Evolutionary conservation across 495 filamentous ascomycete species (phyloP).

Genomic region (Penicillium atrosanguineum): DNA sequence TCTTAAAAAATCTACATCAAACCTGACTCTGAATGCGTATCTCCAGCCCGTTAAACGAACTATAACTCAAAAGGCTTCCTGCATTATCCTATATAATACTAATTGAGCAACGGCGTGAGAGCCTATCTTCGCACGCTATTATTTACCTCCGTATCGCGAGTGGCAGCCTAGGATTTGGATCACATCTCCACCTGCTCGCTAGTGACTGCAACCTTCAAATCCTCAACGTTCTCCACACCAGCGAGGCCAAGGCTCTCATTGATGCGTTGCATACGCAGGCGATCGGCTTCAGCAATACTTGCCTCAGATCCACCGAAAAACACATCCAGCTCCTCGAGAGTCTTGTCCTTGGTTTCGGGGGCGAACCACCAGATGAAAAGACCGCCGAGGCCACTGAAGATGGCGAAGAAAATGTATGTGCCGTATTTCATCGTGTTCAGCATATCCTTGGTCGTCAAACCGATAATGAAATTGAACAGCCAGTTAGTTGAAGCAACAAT

Average conservation of each 20-base stretch:
- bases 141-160: background rate
- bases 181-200: slow-evolving; percentile 2
- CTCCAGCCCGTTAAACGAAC: too few relatives aligned
- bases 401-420: slow-evolving; percentile 45
- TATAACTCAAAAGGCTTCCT: too few relatives aligned
- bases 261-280: slow-evolving; percentile 28
- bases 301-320: background rate
- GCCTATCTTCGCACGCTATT: too few relatives aligned
- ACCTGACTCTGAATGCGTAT: too few relatives aligned
- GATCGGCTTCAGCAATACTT: slow-evolving; percentile 30
- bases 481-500: slow-evolving; percentile 42
- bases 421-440: slow-evolving; percentile 39
- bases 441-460: slow-evolving; percentile 41
- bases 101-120: too few relatives aligned
- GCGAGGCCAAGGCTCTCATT: slow-evolving; percentile 27
- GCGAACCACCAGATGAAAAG: slow-evolving; percentile 50
- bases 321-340: slow-evolving; percentile 5
- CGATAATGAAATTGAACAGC: slow-evolving; percentile 47
- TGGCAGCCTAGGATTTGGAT: too few relatives aligned
- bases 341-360: slow-evolving; percentile 16
- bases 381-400: slow-evolving; percentile 47
- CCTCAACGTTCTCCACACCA: slow-evolving; percentile 29
- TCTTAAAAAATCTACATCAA: too few relatives aligned
- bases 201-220: slow-evolving; percentile 17
- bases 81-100: too few relatives aligned